These are phyloP conservation scores for Phialophora verrucosa DNA, from an alignment of 2,329 filamentous ascomycete species.

Conservation along the genomic window DNA sequence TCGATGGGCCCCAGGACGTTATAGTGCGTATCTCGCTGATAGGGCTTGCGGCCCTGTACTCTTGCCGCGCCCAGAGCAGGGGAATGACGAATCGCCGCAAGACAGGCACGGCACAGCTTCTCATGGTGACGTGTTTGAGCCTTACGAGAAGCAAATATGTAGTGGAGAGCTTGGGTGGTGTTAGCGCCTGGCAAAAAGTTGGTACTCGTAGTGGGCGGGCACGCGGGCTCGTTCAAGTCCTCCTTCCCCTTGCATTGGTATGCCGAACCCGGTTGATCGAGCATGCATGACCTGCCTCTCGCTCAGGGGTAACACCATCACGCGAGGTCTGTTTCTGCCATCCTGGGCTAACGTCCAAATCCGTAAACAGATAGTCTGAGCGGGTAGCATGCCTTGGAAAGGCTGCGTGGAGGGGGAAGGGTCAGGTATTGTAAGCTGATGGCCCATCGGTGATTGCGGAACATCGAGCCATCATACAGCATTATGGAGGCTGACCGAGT, in stretches of 20 bases:
- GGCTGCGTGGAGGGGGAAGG: neutral
- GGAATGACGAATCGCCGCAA: neutral
- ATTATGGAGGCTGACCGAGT: neutral
- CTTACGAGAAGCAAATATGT: conserved; percentile 2
- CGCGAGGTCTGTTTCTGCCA: conserved; percentile 1
- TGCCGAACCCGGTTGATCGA: conserved; percentile 5
- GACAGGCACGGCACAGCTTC: neutral
- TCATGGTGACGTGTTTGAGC: conserved; percentile 20
- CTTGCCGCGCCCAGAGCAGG: neutral
- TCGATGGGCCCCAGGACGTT: neutral
- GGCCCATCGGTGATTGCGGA: neutral
- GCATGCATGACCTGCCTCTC: conserved; percentile 13
- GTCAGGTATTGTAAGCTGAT: conserved; percentile 9
- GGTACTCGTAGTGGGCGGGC: conserved; percentile 2
- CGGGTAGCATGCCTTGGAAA: conserved; percentile 12
- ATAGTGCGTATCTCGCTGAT: neutral
- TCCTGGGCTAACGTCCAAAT: neutral
- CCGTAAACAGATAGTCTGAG: conserved; percentile 14
- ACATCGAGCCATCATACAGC: conserved; percentile 1
- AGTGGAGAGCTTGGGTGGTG: conserved; percentile 13
- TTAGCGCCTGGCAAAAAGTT: conserved; percentile 20
- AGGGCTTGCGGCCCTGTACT: neutral
- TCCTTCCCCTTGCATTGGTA: conserved; percentile 16
- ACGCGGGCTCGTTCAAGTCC: neutral
- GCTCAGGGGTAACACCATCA: conserved; percentile 21